Evolutionary conservation across 176 grass and related monocot genomes (phyloP).

Genomic region (Dactylis glomerata): DNA sequence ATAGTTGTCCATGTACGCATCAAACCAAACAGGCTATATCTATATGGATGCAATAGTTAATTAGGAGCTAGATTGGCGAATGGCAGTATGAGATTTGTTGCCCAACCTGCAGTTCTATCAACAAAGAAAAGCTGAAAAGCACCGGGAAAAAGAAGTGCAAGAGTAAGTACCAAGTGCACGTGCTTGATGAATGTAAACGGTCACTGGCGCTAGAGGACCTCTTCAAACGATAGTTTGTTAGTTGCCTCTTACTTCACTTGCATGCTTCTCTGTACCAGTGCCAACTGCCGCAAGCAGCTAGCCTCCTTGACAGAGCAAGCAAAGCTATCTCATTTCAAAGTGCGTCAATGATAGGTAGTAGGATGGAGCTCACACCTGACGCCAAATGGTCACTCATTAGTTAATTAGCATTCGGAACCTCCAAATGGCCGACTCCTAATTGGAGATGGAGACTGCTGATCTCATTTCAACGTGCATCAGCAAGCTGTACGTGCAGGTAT

Average conservation of each 20-base stretch:
- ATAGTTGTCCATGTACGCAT: background rate
- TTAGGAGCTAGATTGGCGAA: background rate
- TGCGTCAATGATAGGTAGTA: too few relatives aligned
- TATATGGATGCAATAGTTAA: background rate
- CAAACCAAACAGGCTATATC: background rate
- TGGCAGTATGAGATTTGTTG: background rate
- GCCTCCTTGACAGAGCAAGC: background rate
- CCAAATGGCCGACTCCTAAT: slow-evolving; percentile 4
- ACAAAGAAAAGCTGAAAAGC: background rate
- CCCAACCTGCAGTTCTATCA: background rate
- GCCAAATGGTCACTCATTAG: background rate
- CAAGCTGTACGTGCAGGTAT: background rate
- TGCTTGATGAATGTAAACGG: background rate
- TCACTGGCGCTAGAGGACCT: background rate
- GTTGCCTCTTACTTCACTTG: background rate
- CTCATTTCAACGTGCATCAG: too few relatives aligned
- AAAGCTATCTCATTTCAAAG: background rate
- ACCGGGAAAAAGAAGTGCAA: background rate
- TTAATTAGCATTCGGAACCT: background rate
- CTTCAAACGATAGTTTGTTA: background rate
- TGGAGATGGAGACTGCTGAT: too few relatives aligned
- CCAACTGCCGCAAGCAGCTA: background rate
- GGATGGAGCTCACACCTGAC: background rate
- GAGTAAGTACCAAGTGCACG: background rate
- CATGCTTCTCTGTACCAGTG: background rate